Evolutionary conservation across 1,284 basidiomycete genomes (phyloP).

Genomic region (Polyporus tsugae): DNA sequence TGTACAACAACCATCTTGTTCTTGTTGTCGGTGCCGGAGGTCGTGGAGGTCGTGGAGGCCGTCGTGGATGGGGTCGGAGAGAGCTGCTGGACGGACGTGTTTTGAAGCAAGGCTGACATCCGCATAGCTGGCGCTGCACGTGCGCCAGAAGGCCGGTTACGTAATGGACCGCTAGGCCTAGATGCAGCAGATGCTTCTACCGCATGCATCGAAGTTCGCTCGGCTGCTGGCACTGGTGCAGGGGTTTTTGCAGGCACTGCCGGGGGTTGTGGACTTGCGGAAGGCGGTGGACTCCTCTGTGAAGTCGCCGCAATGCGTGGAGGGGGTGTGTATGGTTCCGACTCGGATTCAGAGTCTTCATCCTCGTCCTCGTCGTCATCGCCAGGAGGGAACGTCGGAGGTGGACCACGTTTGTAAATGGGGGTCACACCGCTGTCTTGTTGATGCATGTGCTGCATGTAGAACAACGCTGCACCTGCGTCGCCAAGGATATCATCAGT

Average conservation of each 20-base stretch:
- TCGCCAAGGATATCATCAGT: conserved; percentile 52
- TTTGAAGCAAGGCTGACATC: conserved; percentile 36
- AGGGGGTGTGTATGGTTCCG: conserved; percentile 37
- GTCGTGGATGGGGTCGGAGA: conserved; percentile 30
- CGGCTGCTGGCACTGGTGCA: conserved; percentile 15
- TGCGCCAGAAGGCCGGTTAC: conserved; percentile 76
- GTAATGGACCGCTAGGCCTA: conserved; percentile 35
- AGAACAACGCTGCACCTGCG: conserved; percentile 71
- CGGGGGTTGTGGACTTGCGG: conserved; percentile 26
- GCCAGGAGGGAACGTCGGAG: conserved; percentile 24
- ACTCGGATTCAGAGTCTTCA: conserved; percentile 35
- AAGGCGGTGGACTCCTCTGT: conserved; percentile 33
- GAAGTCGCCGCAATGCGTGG: conserved; percentile 26
- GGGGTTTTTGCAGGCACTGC: conserved; percentile 26
- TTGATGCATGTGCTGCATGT: conserved; percentile 67
- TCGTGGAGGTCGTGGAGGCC: conserved; percentile 26
- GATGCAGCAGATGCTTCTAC: conserved; percentile 26
- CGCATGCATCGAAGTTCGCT: conserved; percentile 15
- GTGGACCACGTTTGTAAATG: conserved; percentile 32
- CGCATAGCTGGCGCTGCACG: conserved; percentile 68
- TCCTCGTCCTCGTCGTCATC: conserved; percentile 39
- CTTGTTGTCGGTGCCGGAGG: conserved; percentile 31
- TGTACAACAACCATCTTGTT: conserved; percentile 24
- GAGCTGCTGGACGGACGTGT: conserved; percentile 29
- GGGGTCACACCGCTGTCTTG: conserved; percentile 32